Base-by-base conservation (phyloP, 2,329 filamentous ascomycete species). In the Pyricularia pennisetigena region DNA sequence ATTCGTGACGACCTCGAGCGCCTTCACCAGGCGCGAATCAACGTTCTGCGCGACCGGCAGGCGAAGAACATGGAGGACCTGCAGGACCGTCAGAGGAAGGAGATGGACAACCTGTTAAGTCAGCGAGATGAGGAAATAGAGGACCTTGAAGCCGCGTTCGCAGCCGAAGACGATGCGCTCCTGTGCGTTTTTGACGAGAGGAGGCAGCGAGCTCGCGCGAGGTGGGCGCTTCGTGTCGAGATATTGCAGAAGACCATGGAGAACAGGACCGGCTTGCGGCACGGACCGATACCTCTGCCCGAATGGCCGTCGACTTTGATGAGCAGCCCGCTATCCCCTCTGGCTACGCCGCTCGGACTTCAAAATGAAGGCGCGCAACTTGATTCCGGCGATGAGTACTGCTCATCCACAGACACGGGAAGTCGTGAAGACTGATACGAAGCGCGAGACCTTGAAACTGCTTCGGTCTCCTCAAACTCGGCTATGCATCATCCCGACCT, bases 21-120 rank as follows among this genome's bases (percentile, higher is more conserved):
- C 54, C 78, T 86, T 3, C 86, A 89, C 70, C 81, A 86, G 72
- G 80, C 84, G 57, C 85, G 85, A 73, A 88, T 89, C 74, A 88
- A 88, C 72, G 86, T 89, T 29, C 82, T 89, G 79, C 81, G 87
- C n/a, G 87, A 89, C 69, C 83, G 84, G 61, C 87, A 89, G 74
- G 81, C 85, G 1, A 87, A 87, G 73, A 80, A 83, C 32, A 83
- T 88, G 79, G 86, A 88, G 72, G 83, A 87, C 70, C 78, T 89
- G 4, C 75, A 85, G 1, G 80, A 82, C 57, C 79, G 83, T 28
- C 87, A 89, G 71, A 82, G 84, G 69, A 74, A 74, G 1, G 86
- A 89, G 72, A 73, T 85, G 66, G 76, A 79, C 28, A 79, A 78
- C 64, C 74, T 87, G n/a, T 73, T 74, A 1, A 78, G 79, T 28